Conservation (phyloP, 31 red algal species). For the Endocladia muricata region DNA sequence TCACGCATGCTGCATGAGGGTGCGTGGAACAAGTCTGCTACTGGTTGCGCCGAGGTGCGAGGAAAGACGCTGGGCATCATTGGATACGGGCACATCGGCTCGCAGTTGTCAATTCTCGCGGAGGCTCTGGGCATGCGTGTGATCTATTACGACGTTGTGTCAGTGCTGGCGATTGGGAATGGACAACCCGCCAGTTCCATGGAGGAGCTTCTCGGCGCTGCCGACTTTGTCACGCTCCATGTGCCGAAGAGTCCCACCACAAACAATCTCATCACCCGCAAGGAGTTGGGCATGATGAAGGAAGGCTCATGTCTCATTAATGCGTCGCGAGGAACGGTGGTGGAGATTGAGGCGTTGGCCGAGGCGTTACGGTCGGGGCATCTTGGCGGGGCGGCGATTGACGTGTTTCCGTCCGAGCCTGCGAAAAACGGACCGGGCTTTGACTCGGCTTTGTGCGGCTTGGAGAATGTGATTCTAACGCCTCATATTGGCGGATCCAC, state of each 20-base stretch:
- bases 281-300: conserved; percentile 72
- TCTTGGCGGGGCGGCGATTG: conserved; percentile 75
- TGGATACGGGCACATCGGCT: conserved; percentile 92
- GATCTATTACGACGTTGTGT: conserved; percentile 86
- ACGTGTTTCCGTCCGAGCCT: conserved; percentile 84
- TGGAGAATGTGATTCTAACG: conserved; percentile 80
- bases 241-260: conserved; percentile 75
- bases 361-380: conserved; percentile 58
- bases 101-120: conserved; percentile 87
- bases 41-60: conserved; percentile 80
- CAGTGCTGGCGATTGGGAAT: conserved; percentile 74
- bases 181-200: conserved; percentile 40
- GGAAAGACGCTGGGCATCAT: conserved; percentile 91
- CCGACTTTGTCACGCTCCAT: conserved; percentile 86
- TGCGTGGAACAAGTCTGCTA: conserved; percentile 75
- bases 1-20: conserved; percentile 59
- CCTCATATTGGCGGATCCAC: conserved; percentile 91
- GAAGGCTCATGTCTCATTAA: conserved; percentile 85
- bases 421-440: conserved; percentile 88
- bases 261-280: conserved; percentile 66
- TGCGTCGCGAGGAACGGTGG: conserved; percentile 87
- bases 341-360: conserved; percentile 80
- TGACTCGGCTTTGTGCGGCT: conserved; percentile 58
- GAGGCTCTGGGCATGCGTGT: conserved; percentile 89
- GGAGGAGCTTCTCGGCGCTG: conserved; percentile 53